Base-by-base conservation (phyloP, 2,329 filamentous ascomycete species). In the Boeremia exigua region DNA sequence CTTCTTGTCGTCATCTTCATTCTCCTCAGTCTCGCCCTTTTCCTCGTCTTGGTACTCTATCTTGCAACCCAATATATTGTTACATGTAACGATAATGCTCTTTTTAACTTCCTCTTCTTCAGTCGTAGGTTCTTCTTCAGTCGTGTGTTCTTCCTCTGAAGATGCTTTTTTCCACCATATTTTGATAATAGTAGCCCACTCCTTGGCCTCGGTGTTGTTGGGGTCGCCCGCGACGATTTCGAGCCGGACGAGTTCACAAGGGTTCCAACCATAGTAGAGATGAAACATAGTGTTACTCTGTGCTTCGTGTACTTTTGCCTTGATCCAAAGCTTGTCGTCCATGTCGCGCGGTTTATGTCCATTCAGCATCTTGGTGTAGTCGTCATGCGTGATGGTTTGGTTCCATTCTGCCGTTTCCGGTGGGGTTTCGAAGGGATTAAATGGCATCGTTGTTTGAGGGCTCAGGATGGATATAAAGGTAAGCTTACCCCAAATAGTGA, bases 81-180 rank as follows among this genome's bases (percentile, higher is more conserved):
- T 56, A 48, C 52, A 61, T 37, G 56, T 51, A 34, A 19, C 45
- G 23, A 57, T 46, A 32, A 46, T 46, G n/a, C 39, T 50, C 12
- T 9, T 28, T 53, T 61, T 61, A 19, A 56, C 59, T 48, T 61
- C 49, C 40, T 50, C 28, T n/a, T n/a, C n/a, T 51, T 61, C 59
- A 27, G 48, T 42, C 15, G 57, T 36, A 25, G 38, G 27, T 30
- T 23, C 12, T 28, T 44, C 48, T 51, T 61, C 59, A 27, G 48
- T 42, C 15, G 57, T 36, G 17, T 33, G 27, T 30, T 23, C 12
- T 28, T 44, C 48, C 12, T 39, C 53, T 15, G 33, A 15, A 19
- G 38, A 28, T 52, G 56, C 46, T 42, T 15, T 45, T 25, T 52
- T 56, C 59, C 59, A 61, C 43, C 48, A 54, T 54, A 59, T 59